Conservation (phyloP, 768 basidiomycete species). For the Russula virescens region DNA sequence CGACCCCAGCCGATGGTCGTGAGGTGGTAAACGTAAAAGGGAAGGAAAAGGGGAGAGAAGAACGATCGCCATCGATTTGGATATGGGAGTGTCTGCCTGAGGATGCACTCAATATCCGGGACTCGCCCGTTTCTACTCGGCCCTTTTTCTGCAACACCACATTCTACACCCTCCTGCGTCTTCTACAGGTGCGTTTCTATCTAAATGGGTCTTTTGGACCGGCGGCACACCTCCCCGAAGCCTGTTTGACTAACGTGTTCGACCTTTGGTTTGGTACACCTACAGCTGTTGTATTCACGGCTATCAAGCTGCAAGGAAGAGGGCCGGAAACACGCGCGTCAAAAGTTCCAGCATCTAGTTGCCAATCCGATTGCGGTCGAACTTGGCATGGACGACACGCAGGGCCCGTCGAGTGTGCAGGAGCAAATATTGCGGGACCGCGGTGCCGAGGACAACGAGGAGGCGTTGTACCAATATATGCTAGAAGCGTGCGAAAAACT, state of each 20-base stretch:
- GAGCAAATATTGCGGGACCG: constrained; percentile 56
- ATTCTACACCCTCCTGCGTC: constrained; percentile 83
- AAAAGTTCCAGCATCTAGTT: constrained; percentile 58
- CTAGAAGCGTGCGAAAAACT: constrained; percentile 88
- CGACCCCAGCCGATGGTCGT: constrained; percentile 19
- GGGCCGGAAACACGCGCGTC: constrained; percentile 60
- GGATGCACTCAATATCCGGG: constrained; percentile 24
- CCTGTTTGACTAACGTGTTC: background rate
- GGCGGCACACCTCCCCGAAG: no score
- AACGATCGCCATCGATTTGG: constrained; percentile 9
- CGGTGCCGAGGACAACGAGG: constrained; percentile 40
- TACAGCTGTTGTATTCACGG: constrained; percentile 82
- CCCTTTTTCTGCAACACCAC: constrained; percentile 90
- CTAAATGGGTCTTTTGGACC: background rate
- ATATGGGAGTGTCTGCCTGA: constrained; percentile 22
- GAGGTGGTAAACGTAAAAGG: constrained; percentile 6
- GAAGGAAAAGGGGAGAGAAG: constrained; percentile 16
- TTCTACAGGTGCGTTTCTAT: constrained; percentile 66
- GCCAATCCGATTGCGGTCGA: constrained; percentile 79
- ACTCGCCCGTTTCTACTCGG: constrained; percentile 33
- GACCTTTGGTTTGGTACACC: background rate
- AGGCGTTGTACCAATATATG: constrained; percentile 82
- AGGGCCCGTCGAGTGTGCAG: constrained; percentile 63
- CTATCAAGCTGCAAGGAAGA: constrained; percentile 80
- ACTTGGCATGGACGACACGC: constrained; percentile 81